phyloP scores from a whole-genome alignment of 1,139 yeast species.

The Kodamaea suecica region DNA sequence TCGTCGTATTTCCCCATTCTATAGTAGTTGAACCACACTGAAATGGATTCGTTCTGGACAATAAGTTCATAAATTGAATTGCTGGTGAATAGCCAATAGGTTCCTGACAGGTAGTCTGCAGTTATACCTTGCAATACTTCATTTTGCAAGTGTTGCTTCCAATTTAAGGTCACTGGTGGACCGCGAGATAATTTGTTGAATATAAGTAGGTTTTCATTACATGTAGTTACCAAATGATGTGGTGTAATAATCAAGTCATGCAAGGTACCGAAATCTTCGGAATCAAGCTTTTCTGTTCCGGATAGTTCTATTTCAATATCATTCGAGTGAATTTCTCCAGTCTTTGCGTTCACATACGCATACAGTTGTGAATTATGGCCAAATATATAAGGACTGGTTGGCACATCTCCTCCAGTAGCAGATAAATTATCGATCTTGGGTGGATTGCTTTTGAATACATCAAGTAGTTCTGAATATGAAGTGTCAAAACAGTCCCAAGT shows the following conservation, averaged over 20 bases:
- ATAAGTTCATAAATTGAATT: slow-evolving; percentile 60
- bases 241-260: slow-evolving; percentile 10
- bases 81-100: slow-evolving; percentile 22
- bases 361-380: slow-evolving; percentile 16
- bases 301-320: slow-evolving; percentile 26
- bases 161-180: slow-evolving; percentile 1
- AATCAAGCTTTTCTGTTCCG: slow-evolving; percentile 13
- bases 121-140: slow-evolving; percentile 55
- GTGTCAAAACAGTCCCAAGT: slow-evolving; percentile 39
- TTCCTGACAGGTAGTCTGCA: slow-evolving; percentile 50
- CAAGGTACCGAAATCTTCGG: slow-evolving; percentile 3
- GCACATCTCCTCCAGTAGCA: slow-evolving; percentile 3
- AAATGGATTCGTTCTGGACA: slow-evolving; percentile 62
- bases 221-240: slow-evolving; percentile 13
- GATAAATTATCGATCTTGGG: slow-evolving; percentile 17
- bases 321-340: slow-evolving; percentile 23
- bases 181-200: slow-evolving; percentile 12
- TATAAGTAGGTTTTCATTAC: slow-evolving; percentile 10
- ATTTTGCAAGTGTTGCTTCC: slow-evolving; percentile 10
- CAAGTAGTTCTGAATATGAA: slow-evolving; percentile 25
- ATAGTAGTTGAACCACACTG: slow-evolving; percentile 74
- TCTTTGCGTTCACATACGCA: slow-evolving; percentile 16
- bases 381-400: slow-evolving; percentile 9
- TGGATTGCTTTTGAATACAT: slow-evolving; percentile 26
- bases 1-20: slow-evolving; percentile 61